Conservation (phyloP, 2,329 filamentous ascomycete genomes). For the Lasiodiplodia theobromae region DNA sequence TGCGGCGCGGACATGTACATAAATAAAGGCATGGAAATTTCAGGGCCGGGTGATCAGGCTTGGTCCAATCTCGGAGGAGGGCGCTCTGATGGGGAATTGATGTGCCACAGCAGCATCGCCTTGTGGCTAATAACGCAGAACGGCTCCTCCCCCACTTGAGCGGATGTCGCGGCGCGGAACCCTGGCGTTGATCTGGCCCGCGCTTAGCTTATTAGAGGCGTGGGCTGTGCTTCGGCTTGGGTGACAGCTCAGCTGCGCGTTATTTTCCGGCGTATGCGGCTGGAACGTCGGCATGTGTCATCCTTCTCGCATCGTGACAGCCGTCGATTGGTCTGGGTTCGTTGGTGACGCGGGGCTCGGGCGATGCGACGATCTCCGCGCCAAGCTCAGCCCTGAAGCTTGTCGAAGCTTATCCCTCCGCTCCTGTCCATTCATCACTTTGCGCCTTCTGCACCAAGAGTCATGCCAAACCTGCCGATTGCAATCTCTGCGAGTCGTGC, state of each 20-base stretch:
- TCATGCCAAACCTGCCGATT: too few species aligned
- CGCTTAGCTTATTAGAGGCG: not conserved
- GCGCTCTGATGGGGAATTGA: not conserved
- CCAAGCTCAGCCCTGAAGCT: slow-evolving; percentile 21
- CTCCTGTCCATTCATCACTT: not conserved
- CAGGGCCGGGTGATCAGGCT: not conserved
- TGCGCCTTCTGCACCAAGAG: too few species aligned
- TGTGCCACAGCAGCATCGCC: not conserved
- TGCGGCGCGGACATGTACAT: not conserved
- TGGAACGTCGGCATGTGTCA: not conserved
- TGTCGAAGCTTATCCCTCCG: slow-evolving; percentile 14
- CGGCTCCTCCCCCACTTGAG: not conserved
- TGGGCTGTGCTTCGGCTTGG: not conserved
- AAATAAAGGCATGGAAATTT: slow-evolving; percentile 11
- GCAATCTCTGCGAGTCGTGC: too few species aligned
- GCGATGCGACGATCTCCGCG: not conserved
- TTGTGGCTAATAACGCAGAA: not conserved
- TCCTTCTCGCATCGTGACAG: not conserved
- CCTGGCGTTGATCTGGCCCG: slow-evolving; percentile 16
- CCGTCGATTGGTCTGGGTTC: not conserved
- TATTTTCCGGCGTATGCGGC: not conserved
- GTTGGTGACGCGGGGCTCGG: not conserved
- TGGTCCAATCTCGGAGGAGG: not conserved
- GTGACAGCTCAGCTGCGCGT: not conserved
- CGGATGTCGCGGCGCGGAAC: slow-evolving; percentile 21